Percentiles rank a stretch among this genome's conserved stretches.
Evolutionary conservation across 768 basidiomycete genomes (phyloP).

Genomic region (Lepiota venenata): DNA sequence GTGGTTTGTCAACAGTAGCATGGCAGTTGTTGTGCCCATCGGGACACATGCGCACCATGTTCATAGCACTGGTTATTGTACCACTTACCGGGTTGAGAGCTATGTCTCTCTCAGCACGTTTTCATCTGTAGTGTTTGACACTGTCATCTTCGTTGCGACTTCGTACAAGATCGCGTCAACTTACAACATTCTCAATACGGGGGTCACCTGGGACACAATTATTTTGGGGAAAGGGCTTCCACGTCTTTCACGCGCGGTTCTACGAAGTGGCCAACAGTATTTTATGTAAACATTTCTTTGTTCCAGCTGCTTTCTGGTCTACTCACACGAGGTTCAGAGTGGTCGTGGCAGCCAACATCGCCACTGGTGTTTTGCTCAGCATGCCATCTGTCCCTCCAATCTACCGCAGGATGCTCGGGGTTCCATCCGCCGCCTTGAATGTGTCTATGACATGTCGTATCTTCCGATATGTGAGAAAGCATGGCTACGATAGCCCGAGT

Average conservation of each 20-base stretch:
- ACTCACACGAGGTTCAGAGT: too few relatives aligned
- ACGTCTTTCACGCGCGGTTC: slow-evolving; percentile 21
- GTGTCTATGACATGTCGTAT: too few relatives aligned
- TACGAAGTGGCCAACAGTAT: slow-evolving; percentile 30
- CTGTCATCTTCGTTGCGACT: slow-evolving; percentile 32
- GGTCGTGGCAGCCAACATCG: too few relatives aligned
- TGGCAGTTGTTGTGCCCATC: not conserved
- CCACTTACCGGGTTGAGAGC: slow-evolving; percentile 18
- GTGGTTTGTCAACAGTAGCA: not conserved
- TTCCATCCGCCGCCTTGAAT: too few relatives aligned
- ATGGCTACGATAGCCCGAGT: too few relatives aligned
- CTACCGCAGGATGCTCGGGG: too few relatives aligned
- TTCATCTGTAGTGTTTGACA: slow-evolving; percentile 24
- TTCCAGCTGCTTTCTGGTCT: too few relatives aligned
- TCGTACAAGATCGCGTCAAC: slow-evolving; percentile 22
- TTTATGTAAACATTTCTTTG: slow-evolving; percentile 23
- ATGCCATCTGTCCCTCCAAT: too few relatives aligned
- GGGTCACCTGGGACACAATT: slow-evolving; percentile 13
- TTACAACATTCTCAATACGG: slow-evolving; percentile 13
- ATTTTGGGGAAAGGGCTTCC: slow-evolving; percentile 22
- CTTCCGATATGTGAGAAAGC: too few relatives aligned
- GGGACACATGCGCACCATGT: slow-evolving; percentile 3
- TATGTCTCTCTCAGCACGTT: slow-evolving; percentile 24
- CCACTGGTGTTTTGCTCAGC: too few relatives aligned
- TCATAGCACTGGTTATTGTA: slow-evolving; percentile 31